Evolutionary conservation across 331 rosid genomes (phyloP).

Genomic region (Phaseolus coccineus): DNA sequence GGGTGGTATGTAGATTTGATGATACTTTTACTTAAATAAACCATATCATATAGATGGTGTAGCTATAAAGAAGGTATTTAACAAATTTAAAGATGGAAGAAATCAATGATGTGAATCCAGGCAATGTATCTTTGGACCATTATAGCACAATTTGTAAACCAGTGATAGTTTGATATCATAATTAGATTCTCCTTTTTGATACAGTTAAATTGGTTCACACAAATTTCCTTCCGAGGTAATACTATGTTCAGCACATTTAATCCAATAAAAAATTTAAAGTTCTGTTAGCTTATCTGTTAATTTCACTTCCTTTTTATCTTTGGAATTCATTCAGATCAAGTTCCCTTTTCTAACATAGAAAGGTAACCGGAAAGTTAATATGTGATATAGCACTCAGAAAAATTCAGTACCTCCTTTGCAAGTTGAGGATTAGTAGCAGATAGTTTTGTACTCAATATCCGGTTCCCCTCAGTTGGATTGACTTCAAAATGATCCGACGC

Average conservation of each 20-base stretch:
- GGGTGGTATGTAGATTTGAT: neutral
- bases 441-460: slow-evolving; percentile 24
- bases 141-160: neutral
- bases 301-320: neutral
- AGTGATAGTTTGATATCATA: slow-evolving; percentile 5
- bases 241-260: neutral
- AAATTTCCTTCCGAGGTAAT: neutral
- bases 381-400: neutral
- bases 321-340: neutral
- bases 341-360: neutral
- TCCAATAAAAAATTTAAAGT: neutral
- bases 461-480: slow-evolving; percentile 39
- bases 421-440: slow-evolving; percentile 19
- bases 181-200: neutral
- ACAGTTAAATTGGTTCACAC: neutral
- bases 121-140: neutral
- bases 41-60: neutral
- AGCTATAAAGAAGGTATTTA: neutral
- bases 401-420: slow-evolving; percentile 33
- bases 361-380: neutral
- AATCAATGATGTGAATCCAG: neutral
- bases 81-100: neutral
- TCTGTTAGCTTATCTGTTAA: neutral
- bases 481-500: slow-evolving; percentile 25
- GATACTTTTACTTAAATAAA: neutral